phyloP scores from a whole-genome alignment of 1,284 basidiomycete species.

The Cutaneotrichosporon cavernicola region DNA sequence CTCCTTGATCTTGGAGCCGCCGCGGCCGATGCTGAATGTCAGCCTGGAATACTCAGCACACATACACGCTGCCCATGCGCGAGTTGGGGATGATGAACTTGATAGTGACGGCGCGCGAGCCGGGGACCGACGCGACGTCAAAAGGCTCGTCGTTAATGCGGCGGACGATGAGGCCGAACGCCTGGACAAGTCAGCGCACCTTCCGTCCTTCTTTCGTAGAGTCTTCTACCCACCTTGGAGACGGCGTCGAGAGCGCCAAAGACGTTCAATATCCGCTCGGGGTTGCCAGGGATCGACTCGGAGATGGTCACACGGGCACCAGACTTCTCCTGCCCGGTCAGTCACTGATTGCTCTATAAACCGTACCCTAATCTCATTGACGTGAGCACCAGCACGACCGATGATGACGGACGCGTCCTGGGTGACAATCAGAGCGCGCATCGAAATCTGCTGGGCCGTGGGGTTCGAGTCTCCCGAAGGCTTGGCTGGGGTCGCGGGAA shows the following conservation, averaged over 20 bases:
- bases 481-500: constrained; percentile 42
- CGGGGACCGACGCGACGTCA: constrained; percentile 94
- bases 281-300: constrained; percentile 94
- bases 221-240: constrained; percentile 69
- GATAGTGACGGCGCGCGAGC: constrained; percentile 96
- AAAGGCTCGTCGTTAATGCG: constrained; percentile 99
- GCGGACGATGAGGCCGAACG: constrained; percentile 96
- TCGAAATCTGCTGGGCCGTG: constrained; percentile 63
- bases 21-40: constrained; percentile 74
- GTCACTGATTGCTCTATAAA: neutral
- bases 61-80: constrained; percentile 90
- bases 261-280: constrained; percentile 95
- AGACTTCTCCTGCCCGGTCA: constrained; percentile 69
- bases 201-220: neutral
- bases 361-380: constrained; percentile 84
- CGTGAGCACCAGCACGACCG: constrained; percentile 91
- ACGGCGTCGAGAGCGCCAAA: constrained; percentile 97
- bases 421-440: constrained; percentile 95
- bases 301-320: constrained; percentile 93
- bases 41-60: constrained; percentile 6
- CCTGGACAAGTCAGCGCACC: constrained; percentile 58
- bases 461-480: constrained; percentile 38
- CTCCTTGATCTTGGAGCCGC: constrained; percentile 97
- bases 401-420: constrained; percentile 99
- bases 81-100: constrained; percentile 99